Evolutionary conservation across 164 flowering plant species (phyloP), one percentile per base, ranked within the genome.

Genomic region (Protea cynaroides): DNA sequence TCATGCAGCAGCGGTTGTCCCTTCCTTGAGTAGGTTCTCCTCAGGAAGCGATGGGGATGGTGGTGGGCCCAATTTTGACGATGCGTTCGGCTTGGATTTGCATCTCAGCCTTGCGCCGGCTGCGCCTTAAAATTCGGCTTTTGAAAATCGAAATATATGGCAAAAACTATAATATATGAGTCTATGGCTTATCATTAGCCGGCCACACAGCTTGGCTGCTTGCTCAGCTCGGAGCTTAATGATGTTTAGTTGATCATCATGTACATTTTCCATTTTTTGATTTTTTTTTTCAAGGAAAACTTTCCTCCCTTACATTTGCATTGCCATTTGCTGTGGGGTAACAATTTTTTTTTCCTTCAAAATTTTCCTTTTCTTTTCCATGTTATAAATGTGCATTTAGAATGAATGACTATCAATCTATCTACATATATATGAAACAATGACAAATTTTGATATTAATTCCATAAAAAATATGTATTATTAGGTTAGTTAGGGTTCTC

Each of bases 51-150:
- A 29, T 29, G 34, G 34, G 0, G 76, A 80, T 0, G 84, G 82
- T 0, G 77, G 78, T 65, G 84, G 86, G 66, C 74, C 82, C 62
- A 57, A 61, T 46, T 77, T 80, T 10, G 91, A 85, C 36, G 90
- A 85, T 18, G 66, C 72, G 3, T 67, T 79, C 63, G 93, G 96
- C 67, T 72, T 93, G 58, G 96, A 93, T 74, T 81, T 93, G 81
- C 98, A 93, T 73, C 85, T 93, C 14, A 82, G 97, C 71, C 85
- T 93, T 9, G 87, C 91, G 0, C 95, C 98, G 7, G 79, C 93
- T 43, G 85, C 80, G 37, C 82, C 89, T 0, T 89, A 29, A 78
- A 82, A 14, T 25, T 50, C 29, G 14, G 29, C 19, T 62, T 24
- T 18, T 47, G 18, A 18, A 14, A 14, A 11, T 49, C 8, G 49